A percentile compares a stretch with the other conserved stretches of the same genome.
phyloP scores from a whole-genome alignment of 305 asterid genomes.

The Fraxinus sp. region DNA sequence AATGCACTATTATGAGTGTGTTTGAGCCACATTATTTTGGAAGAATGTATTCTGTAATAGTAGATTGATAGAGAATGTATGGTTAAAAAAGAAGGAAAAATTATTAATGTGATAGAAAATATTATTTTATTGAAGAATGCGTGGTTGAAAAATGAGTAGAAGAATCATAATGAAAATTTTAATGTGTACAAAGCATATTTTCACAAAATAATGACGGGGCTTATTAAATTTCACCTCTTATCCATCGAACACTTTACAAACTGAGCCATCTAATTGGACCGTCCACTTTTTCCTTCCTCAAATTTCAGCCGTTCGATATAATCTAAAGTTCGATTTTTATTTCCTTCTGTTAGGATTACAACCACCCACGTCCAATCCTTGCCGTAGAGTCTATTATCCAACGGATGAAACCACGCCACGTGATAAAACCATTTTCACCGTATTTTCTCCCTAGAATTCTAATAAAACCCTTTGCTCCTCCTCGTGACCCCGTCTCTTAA shows the following conservation, averaged over 20 bases:
- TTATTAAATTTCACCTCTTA: conserved; percentile 3
- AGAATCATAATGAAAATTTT: too few species aligned
- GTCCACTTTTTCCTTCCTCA: neutral
- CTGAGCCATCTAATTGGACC: neutral
- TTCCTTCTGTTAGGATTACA: neutral
- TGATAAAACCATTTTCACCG: conserved; percentile 15
- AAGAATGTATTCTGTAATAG: too few species aligned
- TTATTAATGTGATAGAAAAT: too few species aligned
- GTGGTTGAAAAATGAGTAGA: too few species aligned
- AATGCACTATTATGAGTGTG: too few species aligned
- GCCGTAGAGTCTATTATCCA: conserved; percentile 23
- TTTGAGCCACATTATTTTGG: too few species aligned
- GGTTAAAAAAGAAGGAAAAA: too few species aligned
- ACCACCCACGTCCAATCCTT: conserved; percentile 27
- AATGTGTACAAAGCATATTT: too few species aligned
- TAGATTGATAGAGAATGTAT: too few species aligned
- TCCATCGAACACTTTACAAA: conserved; percentile 16
- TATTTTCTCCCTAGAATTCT: conserved; percentile 20
- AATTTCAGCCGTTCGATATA: conserved; percentile 20
- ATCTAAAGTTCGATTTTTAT: conserved; percentile 11
- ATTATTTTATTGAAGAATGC: too few species aligned
- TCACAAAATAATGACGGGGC: neutral
- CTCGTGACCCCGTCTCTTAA: conserved; percentile 16
- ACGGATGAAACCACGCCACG: conserved; percentile 21
- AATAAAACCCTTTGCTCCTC: conserved; percentile 28